These are phyloP conservation scores for Poteriospumella lacustris DNA, from an alignment of 108 stramenopile species.

Conservation along the genomic window DNA sequence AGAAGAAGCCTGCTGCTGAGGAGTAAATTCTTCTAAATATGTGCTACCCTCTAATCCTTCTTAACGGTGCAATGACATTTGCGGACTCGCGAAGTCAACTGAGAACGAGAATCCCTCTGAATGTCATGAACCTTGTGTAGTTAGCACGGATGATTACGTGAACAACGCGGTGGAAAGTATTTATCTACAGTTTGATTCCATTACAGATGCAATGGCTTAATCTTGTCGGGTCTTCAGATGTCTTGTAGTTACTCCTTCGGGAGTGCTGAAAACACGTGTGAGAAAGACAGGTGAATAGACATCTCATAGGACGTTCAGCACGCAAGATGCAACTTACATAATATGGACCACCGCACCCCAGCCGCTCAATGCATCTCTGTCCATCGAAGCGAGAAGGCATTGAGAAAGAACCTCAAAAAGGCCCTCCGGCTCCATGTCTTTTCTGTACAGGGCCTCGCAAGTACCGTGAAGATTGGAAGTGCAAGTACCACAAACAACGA, in stretches of 20 bases:
- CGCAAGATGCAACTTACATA: conserved; percentile 45
- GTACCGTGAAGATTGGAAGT: conserved; percentile 93
- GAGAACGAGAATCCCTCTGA: no score
- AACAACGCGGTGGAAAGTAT: no score
- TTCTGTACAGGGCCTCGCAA: conserved; percentile 92
- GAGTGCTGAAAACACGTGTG: conserved; percentile 13
- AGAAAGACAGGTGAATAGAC: no score
- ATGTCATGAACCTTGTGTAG: not conserved
- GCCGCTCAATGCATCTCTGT: conserved; percentile 91
- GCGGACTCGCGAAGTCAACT: no score
- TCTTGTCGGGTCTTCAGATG: conserved; percentile 16
- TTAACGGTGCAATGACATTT: no score
- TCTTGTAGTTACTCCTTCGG: conserved; percentile 19
- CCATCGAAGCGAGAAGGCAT: conserved; percentile 86
- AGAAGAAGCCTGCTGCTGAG: not conserved
- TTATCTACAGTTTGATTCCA: no score
- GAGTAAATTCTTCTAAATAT: not conserved
- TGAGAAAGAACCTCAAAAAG: conserved; percentile 95
- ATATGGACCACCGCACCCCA: conserved; percentile 99
- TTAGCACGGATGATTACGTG: not conserved
- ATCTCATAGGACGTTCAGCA: no score
- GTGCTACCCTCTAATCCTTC: no score
- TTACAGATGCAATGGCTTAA: conserved; percentile 2
- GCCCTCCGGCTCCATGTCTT: conserved; percentile 84
- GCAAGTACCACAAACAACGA: conserved; percentile 94